Evolutionary conservation across 139 green algal species (phyloP), one percentile per base, ranked within the genome.

Genomic region (Coelastrella sp.): DNA sequence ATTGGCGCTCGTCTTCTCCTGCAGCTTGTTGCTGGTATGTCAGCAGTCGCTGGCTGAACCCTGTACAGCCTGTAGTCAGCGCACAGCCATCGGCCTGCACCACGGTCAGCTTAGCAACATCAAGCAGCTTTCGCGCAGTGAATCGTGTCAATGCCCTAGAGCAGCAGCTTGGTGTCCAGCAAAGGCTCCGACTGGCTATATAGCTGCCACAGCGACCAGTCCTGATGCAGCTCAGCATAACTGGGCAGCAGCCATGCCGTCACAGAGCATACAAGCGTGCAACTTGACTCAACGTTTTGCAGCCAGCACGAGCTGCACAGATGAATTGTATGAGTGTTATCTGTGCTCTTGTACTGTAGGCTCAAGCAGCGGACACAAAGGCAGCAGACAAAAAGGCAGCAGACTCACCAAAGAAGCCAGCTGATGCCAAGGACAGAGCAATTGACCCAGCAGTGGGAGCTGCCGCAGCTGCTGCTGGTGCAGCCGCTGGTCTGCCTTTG

Each of bases 391-490:
- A 8, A 57, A 80, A 71, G 61, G 61, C 10, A 71, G 10, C 61
- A 47, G 32, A 47, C 32, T 47, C 32, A 47, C 32, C 32, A 47
- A 47, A 47, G 10, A 71, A 71, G 61, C 61, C 61, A 71, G 61
- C 61, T 71, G 68, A 22, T 10, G 68, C 68, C 16, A 76, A 76
- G 22, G 22, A 73, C 4, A 86, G 22, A 66, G 11, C 22, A 17
- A 66, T 74, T 5, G 81, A 87, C 16, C 61, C 81, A 47, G 81
- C 64, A 54, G 81, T 77, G 59, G 81, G 61, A 5, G 23, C 64
- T 77, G 81, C 81, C 77, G 81, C 81, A 74, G 64, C 57, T 54
- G 64, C 81, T 68, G 66, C 65, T 47, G 81, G 81, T 65, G 81
- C 61, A 59, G 61, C 47, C 17, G 65, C 64, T 66, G 81, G 61